A percentile compares a stretch with the other conserved stretches of the same genome.
Evolutionary conservation across 192 early-diverging fungal genomes (phyloP).

Genomic region (Mortierella claussenii): DNA sequence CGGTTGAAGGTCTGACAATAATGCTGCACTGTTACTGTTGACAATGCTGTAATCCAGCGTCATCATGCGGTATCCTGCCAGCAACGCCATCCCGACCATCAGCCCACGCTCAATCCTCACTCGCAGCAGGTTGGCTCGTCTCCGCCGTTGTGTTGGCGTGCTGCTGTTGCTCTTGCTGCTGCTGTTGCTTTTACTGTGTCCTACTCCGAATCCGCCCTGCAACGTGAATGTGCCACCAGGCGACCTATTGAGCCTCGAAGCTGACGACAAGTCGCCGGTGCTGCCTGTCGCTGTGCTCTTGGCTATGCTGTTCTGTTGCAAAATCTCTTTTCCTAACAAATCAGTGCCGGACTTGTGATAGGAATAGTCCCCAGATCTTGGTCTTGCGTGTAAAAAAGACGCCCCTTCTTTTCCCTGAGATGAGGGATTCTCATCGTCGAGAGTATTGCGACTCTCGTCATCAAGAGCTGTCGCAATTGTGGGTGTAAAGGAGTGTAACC

Average conservation of each 20-base stretch:
- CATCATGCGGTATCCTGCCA: constrained; percentile 51
- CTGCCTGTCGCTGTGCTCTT: not conserved
- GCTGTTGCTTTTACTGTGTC: not conserved
- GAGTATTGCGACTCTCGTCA: not conserved
- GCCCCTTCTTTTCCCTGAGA: too few species aligned
- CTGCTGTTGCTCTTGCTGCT: constrained; percentile 4
- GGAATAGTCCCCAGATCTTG: constrained; percentile 7
- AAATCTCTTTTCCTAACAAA: too few species aligned
- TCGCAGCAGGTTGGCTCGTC: constrained; percentile 35
- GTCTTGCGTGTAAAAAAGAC: not conserved
- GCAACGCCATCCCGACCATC: constrained; percentile 43
- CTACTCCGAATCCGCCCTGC: constrained; percentile 4
- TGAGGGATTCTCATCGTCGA: not conserved
- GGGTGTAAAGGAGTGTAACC: not conserved
- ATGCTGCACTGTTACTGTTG: not conserved
- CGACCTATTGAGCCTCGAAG: constrained; percentile 1
- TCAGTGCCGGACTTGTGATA: constrained; percentile 10
- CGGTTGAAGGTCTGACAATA: too few species aligned
- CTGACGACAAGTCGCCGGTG: not conserved
- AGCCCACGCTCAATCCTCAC: constrained; percentile 49
- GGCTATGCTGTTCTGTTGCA: not conserved
- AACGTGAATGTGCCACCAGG: not conserved
- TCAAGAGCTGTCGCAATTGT: not conserved
- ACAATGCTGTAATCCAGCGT: constrained; percentile 27
- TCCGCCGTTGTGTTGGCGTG: constrained; percentile 24